Evolutionary conservation across 768 basidiomycete genomes (phyloP).

Genomic region (Xanthoconium purpureum): DNA sequence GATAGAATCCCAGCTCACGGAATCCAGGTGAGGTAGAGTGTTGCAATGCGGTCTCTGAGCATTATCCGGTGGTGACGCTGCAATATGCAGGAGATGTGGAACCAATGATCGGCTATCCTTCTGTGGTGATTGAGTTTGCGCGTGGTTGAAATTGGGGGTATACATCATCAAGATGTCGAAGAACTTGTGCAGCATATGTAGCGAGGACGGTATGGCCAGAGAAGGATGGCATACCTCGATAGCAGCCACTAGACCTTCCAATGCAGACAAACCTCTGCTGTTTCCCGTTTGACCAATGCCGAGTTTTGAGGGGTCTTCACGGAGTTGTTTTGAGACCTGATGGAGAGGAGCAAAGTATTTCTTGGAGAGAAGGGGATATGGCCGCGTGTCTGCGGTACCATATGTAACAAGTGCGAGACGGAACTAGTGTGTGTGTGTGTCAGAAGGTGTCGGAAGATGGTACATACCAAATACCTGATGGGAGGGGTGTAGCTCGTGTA

Average conservation of each 20-base stretch:
- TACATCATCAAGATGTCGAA: constrained; percentile 34
- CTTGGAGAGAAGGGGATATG: constrained; percentile 54
- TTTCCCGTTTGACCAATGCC: constrained; percentile 59
- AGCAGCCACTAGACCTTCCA: constrained; percentile 69
- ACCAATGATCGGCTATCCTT: constrained; percentile 29
- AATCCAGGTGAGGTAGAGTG: constrained; percentile 43
- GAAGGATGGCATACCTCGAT: constrained; percentile 52
- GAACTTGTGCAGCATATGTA: constrained; percentile 38
- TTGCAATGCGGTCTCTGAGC: constrained; percentile 58
- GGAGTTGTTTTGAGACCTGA: constrained; percentile 43
- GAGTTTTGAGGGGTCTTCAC: constrained; percentile 43
- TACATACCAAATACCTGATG: constrained; percentile 34
- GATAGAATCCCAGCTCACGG: constrained; percentile 56
- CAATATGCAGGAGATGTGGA: constrained; percentile 59
- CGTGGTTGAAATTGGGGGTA: constrained; percentile 13
- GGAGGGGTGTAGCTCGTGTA: constrained; percentile 41
- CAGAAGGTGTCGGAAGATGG: neutral
- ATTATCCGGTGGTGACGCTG: constrained; percentile 53
- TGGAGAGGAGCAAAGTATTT: constrained; percentile 51
- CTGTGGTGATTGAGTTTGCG: constrained; percentile 21
- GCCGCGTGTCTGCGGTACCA: constrained; percentile 53
- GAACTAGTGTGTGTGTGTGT: constrained; percentile 26
- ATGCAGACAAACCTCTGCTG: constrained; percentile 55
- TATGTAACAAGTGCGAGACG: constrained; percentile 60
- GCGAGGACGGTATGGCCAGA: neutral